Base-by-base conservation (phyloP, 75 land plant genomes). In the Cryptomeria japonica region DNA sequence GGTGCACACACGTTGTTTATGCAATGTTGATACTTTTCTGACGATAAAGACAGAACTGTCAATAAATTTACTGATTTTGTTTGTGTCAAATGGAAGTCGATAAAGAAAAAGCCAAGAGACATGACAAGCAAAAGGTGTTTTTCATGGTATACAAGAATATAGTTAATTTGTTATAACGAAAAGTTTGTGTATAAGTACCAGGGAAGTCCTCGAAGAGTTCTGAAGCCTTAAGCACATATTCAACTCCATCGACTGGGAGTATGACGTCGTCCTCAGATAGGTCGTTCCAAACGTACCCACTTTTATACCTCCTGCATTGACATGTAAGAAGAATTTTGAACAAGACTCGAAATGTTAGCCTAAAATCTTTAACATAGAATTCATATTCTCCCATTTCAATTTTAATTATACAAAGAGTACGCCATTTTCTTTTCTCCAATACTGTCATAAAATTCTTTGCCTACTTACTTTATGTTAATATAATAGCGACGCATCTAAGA, bases 221-320 rank as follows among this genome's bases (percentile, higher is more conserved):
- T 42, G 96, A 95, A 10, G 96, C 99, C 90, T 97, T 96, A 87
- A 97, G 97, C 25, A 97, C 95, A 88, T 94, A 96, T 76, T 97
- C 99, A 53, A 89, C 91, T 84, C 96, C 97, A 75, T 91, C 89
- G 14, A 93, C 79, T 51, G 99, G 99, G 73, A 88, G 87, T 25
- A 97, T 92, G 34, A 90, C 75, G 56, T 97, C 99, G 73, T 95
- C 92, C 41, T 96, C 97, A 31, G 90, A 88, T 88, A 97, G 85
- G 73, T 97, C 99, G 64, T 95, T 93, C 99, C 99, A 97, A 31
- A 97, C 97, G 88, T 92, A 96, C 0, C 94, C 94, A 84, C 91
- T 94, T 89, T 94, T 97, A 88, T 96, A 97, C 88, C 90, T 95
- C 94, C 99, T 97, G 89, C 32, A 83, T 34, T 14, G 16, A 51